Evolutionary conservation across 2,329 filamentous ascomycete genomes (phyloP).

Genomic region (Colletotrichum ledebouriae): DNA sequence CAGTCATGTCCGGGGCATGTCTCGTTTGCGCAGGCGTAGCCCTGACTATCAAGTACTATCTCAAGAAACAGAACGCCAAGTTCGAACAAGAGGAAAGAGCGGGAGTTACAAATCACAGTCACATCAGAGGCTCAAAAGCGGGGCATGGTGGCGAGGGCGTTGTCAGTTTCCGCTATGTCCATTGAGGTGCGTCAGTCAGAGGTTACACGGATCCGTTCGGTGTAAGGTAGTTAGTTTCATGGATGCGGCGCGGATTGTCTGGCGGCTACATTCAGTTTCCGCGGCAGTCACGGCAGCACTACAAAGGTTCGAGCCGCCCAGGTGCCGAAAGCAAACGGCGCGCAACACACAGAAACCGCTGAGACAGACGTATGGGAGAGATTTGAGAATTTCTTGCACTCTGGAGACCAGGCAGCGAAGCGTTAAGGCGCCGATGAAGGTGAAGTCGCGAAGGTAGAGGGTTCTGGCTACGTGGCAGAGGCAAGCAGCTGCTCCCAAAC

Average conservation of each 20-base stretch:
- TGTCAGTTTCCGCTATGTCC: slow-evolving; percentile 27
- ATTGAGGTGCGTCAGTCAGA: neutral
- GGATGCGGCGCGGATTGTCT: too few relatives aligned
- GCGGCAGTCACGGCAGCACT: too few relatives aligned
- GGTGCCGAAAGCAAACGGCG: too few relatives aligned
- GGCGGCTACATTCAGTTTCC: neutral
- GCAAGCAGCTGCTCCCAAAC: too few relatives aligned
- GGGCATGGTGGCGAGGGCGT: slow-evolving; percentile 24
- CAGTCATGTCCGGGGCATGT: slow-evolving; percentile 47
- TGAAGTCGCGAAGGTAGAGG: too few relatives aligned
- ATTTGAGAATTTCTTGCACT: too few relatives aligned
- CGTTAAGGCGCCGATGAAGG: too few relatives aligned
- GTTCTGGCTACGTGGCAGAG: too few relatives aligned
- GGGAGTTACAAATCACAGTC: slow-evolving; percentile 26
- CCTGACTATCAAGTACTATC: slow-evolving; percentile 48
- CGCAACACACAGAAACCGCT: too few relatives aligned
- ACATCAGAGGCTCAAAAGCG: slow-evolving; percentile 22
- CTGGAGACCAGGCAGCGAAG: too few relatives aligned
- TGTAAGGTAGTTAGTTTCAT: neutral
- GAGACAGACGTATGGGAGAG: too few relatives aligned
- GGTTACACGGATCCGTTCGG: neutral
- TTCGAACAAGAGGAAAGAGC: slow-evolving; percentile 45
- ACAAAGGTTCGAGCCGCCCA: too few relatives aligned
- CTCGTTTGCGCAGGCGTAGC: slow-evolving; percentile 45
- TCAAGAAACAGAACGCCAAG: slow-evolving; percentile 45